Evolutionary conservation across 2,329 filamentous ascomycete genomes (phyloP), one percentile per base, ranked within the genome.

Genomic region (Penicillium polonicum): DNA sequence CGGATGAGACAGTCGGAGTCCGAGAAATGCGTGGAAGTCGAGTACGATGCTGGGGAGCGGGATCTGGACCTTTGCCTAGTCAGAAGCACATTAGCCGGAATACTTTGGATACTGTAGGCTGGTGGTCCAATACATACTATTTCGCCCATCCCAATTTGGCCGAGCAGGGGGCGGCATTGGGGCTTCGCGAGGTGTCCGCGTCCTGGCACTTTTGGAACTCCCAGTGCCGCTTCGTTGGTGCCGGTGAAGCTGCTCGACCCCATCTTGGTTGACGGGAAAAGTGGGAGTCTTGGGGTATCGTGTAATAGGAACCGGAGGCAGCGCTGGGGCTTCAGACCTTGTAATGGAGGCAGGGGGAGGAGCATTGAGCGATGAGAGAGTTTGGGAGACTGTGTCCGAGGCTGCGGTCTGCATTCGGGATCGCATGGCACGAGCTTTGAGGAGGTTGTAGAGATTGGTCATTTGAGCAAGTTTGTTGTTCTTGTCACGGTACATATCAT

Each of bases 401-500:
- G 83, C 83, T 7, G 83, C 83, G 19, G 75, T 75, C 54, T 83
- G 80, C 57, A 85, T 80, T 13, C 83, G 79, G 2, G 80, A 79
- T 33, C 76, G 75, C 74, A 84, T 80, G 12, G 83, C 78, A 58
- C 82, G 80, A 29, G 79, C 77, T 66, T 86, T 87, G 41, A 86
- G 72, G 13, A 79, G 68, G 45, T 83, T 80, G 65, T 86, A 87
- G 23, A 83, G 74, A 60, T 82, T 82, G 49, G 91, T 89, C 3
- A 85, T 83, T 59, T 91, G 87, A 5, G 86, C 75, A 3, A 90
- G 81, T 57, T 87, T 88, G 46, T 83, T 86, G 63, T 78, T 85
- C 71, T 93, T 94, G 23, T 92, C 88, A 55, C 83, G 83, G 65
- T 86, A 87, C 4, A 85, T 81, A 23, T 85, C 81, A 5, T 80